Evolutionary conservation across 2,329 filamentous ascomycete species (phyloP), one percentile per base, ranked within the genome.

Genomic region (Xylaria sp.): DNA sequence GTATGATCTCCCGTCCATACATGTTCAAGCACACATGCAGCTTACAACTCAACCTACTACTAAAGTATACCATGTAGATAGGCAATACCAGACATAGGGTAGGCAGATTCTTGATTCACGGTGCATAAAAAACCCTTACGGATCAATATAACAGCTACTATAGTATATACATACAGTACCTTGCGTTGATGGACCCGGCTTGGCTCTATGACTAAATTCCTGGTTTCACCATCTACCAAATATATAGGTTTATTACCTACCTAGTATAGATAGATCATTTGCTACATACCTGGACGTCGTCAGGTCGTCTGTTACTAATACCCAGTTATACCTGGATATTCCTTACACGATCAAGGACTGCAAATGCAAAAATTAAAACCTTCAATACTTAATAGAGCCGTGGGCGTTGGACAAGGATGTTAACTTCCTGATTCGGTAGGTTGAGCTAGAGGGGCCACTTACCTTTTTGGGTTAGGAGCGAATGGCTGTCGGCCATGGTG

Each of bases 351-450:
- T 15, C 5, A 46, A 46, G 20, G 18, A 46, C 41, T n/a, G 15
- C 34, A 18, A 3, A 12, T 52, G 25, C 32, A 56, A 28, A 48
- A 68, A 58, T 59, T 39, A 66, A 54, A 28, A 28, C 28, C 5
- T 28, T 28, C 5, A 54, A 54, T 60, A 46, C 63, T 51, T 48
- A 52, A 54, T 44, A 52, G 23, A 59, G 34, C 50, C 46, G 25
- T 13, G 58, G 32, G 20, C 56, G 55, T 48, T 48, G 56, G 67
- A 65, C 58, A 57, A 28, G 62, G 66, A 62, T 69, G 61, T 34
- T 68, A 70, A 70, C 70, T 71, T 67, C 70, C 70, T 71, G 44
- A 70, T 70, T 59, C 25, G 64, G 70, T 32, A 66, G 63, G 48
- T 64, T 12, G 28, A 28, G 58, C 61, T 68, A 61, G 18, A 50